Base-by-base conservation (phyloP, 768 basidiomycete genomes). In the Asterophora parasitica region DNA sequence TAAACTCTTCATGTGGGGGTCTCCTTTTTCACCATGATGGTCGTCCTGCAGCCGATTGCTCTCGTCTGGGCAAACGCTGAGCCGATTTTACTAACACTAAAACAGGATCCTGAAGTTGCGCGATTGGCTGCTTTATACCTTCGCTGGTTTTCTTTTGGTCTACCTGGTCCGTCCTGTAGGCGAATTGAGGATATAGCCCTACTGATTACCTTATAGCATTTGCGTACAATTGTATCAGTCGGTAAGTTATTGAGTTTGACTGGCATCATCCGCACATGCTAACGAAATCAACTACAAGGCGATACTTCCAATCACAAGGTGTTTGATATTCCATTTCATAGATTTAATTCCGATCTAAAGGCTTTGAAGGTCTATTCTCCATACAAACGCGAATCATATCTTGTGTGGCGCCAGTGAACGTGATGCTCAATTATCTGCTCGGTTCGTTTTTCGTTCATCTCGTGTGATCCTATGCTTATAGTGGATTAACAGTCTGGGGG, bases 261-360 rank as follows among this genome's bases (percentile, higher is more conserved):
- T 10, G 23, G 40, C 23, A 44, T 10, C 51, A 47, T n/a, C 26
- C n/a, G 16, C 20, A 8, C 31, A 17, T n/a, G 27, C 17, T n/a
- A 20, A 38, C 28, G 34, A 43, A 12, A 4, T 35, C 30, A 11
- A 32, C 48, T 38, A 31, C 9, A 42, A 81, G 82, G 27, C 81
- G 83, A 30, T 86, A 84, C 59, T 86, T 91, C 58, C 89, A 92
- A 61, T 87, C 85, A n/a, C 90, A 92, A 68, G 85, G 83, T 79
- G 30, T 32, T n/a, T n/a, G n/a, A 51, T 44, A 12, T n/a, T n/a
- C n/a, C n/a, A n/a, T n/a, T n/a, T n/a, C n/a, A n/a, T n/a, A 6
- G 11, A 12, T 26, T 10, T 2, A 13, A 9, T n/a, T n/a, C n/a
- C n/a, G n/a, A n/a, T n/a, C n/a, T n/a, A n/a, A n/a, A n/a, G n/a